Conservation (phyloP, 1,284 basidiomycete species). For the Chalciporus sp. region DNA sequence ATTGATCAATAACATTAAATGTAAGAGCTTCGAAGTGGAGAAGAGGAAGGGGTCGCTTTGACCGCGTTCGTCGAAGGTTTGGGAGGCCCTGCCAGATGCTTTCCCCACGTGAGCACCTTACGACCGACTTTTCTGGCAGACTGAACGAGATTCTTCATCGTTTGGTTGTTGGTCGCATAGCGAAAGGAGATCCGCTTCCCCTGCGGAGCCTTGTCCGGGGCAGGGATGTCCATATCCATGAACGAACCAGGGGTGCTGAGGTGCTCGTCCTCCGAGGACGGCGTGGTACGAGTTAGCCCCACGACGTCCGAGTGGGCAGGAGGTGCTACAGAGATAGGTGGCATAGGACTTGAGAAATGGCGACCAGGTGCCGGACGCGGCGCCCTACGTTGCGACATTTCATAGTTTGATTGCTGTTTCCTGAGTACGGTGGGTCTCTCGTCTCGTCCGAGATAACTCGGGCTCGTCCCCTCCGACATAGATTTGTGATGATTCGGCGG, state of each 20-base stretch:
- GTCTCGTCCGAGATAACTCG: neutral
- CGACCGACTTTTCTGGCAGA: conserved; percentile 30
- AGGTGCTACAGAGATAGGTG: conserved; percentile 5
- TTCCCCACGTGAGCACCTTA: conserved; percentile 34
- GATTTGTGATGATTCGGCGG: conserved; percentile 31
- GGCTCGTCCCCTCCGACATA: conserved; percentile 22
- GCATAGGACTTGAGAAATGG: conserved; percentile 7
- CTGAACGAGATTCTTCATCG: conserved; percentile 21
- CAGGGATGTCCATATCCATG: conserved; percentile 37
- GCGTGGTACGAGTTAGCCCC: neutral
- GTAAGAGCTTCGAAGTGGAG: neutral
- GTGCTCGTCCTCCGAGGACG: conserved; percentile 1
- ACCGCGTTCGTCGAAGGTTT: conserved; percentile 9
- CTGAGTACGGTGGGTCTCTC: conserved; percentile 16
- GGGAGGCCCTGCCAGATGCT: conserved; percentile 23
- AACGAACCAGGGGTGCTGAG: conserved; percentile 25
- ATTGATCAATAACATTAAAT: conserved; percentile 12
- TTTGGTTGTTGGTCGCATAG: conserved; percentile 14
- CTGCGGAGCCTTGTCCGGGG: neutral
- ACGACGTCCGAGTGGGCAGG: neutral
- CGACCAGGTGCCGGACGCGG: conserved; percentile 2
- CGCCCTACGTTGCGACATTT: neutral
- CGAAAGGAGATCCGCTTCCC: conserved; percentile 19
- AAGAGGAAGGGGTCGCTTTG: neutral
- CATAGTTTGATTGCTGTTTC: conserved; percentile 16